Evolutionary conservation across 345 rosid genomes (phyloP).

Genomic region (Eucalyptus viminalis): DNA sequence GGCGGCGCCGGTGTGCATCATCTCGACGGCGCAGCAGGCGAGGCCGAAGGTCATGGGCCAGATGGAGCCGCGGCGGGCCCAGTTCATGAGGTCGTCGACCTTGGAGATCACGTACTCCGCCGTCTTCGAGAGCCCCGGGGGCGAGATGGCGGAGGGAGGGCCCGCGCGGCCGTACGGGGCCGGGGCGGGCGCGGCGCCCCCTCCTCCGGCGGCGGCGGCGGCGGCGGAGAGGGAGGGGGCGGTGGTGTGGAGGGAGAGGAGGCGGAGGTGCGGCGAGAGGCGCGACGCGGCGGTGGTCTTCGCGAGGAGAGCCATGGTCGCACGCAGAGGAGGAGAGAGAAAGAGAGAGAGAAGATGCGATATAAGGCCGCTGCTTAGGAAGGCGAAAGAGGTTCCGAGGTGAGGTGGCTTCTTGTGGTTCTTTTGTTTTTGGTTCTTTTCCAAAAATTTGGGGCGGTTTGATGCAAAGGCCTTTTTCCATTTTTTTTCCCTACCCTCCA

Average conservation of each 20-base stretch:
- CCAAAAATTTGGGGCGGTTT: neutral
- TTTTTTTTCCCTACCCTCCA: neutral
- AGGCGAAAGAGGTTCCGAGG: neutral
- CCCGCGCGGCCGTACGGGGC: slow-evolving; percentile 41
- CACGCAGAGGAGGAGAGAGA: neutral
- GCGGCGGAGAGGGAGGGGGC: neutral
- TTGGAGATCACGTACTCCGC: slow-evolving; percentile 92
- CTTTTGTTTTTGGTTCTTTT: neutral
- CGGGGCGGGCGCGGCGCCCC: slow-evolving; percentile 68
- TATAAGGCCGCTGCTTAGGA: neutral
- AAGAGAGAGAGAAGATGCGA: neutral
- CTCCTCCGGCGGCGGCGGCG: slow-evolving; percentile 49
- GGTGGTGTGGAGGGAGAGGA: slow-evolving; percentile 21
- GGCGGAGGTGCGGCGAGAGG: slow-evolving; percentile 27
- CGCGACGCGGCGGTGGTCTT: slow-evolving; percentile 10
- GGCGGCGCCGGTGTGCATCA: slow-evolving; percentile 99
- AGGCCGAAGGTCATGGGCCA: slow-evolving; percentile 99
- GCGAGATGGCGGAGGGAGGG: slow-evolving; percentile 46
- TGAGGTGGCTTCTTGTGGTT: neutral
- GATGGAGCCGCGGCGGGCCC: slow-evolving; percentile 92
- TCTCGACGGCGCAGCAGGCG: slow-evolving; percentile 98
- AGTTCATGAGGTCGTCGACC: slow-evolving; percentile 90
- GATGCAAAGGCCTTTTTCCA: neutral
- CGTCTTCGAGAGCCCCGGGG: slow-evolving; percentile 62
- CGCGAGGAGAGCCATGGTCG: slow-evolving; percentile 53